A percentile compares a stretch with the other conserved stretches of the same genome.
Conservation (phyloP, 2,329 filamentous ascomycete species). For the Aspergillus terreus region DNA sequence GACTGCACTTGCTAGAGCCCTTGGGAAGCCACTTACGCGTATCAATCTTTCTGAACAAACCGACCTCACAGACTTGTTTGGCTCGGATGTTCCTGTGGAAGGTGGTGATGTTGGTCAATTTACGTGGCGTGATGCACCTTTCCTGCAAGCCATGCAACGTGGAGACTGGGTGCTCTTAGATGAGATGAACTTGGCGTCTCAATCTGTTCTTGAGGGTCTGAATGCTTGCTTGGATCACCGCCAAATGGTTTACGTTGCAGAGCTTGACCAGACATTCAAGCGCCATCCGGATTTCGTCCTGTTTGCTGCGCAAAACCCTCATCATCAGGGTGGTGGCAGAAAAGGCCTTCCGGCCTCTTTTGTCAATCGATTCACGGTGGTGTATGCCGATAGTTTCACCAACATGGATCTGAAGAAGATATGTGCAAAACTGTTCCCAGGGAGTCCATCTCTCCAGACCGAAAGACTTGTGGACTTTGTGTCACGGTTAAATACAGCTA, state of each 20-base stretch:
- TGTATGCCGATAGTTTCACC: slow-evolving; percentile 89
- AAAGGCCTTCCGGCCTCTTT: slow-evolving; percentile 95
- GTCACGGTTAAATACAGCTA: slow-evolving; percentile 69
- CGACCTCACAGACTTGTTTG: slow-evolving; percentile 94
- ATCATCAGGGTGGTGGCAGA: slow-evolving; percentile 91
- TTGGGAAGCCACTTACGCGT: slow-evolving; percentile 77
- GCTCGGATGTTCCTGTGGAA: slow-evolving; percentile 92
- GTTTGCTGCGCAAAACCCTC: slow-evolving; percentile 95
- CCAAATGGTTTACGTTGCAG: slow-evolving; percentile 91
- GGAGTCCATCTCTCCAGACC: slow-evolving; percentile 57
- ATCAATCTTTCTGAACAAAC: slow-evolving; percentile 99
- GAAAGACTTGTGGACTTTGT: slow-evolving; percentile 73
- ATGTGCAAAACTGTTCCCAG: slow-evolving; percentile 71
- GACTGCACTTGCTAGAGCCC: slow-evolving; percentile 73
- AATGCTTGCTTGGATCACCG: slow-evolving; percentile 97
- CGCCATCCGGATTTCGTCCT: slow-evolving; percentile 87
- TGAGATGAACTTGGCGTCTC: slow-evolving; percentile 97
- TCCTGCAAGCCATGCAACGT: slow-evolving; percentile 92
- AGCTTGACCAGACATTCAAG: slow-evolving; percentile 90
- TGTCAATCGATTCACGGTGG: slow-evolving; percentile 96
- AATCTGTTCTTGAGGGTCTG: slow-evolving; percentile 91
- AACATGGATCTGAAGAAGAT: slow-evolving; percentile 78
- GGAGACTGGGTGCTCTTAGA: slow-evolving; percentile 96
- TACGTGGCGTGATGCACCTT: slow-evolving; percentile 92
- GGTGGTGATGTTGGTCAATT: slow-evolving; percentile 89